These are phyloP conservation scores for Geotrichum europaeum DNA, from an alignment of 1,139 yeast genomes.

Conservation along the genomic window DNA sequence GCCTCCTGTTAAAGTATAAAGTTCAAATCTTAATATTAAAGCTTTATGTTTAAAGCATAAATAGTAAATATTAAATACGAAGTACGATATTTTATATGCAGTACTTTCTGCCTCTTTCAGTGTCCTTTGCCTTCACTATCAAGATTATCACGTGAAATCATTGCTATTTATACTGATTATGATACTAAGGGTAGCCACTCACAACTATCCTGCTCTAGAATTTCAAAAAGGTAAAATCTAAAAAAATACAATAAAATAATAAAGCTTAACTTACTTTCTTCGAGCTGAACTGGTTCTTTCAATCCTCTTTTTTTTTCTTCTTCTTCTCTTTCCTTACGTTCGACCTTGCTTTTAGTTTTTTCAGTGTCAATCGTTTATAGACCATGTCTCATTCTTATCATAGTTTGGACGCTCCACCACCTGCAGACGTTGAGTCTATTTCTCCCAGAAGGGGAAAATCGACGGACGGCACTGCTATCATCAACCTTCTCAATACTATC, in stretches of 20 bases:
- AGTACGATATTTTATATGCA: neutral
- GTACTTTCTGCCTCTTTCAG: neutral
- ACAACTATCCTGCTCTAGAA: neutral
- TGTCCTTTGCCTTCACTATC: neutral
- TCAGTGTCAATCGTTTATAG: neutral
- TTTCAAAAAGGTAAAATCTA: neutral
- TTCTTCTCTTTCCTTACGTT: neutral
- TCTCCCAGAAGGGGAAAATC: conserved; percentile 5
- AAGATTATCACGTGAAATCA: neutral
- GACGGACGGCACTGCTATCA: conserved; percentile 27
- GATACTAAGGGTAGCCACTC: neutral
- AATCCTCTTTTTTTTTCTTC: neutral
- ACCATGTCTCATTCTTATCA: neutral
- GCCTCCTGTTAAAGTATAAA: neutral
- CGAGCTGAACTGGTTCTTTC: neutral
- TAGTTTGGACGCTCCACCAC: neutral
- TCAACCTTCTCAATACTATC: conserved; percentile 38
- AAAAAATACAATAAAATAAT: neutral
- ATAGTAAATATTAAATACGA: neutral
- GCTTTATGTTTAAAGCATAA: neutral
- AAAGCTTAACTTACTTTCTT: neutral
- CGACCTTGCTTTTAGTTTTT: neutral
- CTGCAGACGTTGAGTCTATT: neutral
- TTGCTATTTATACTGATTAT: neutral
- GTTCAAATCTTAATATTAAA: neutral